Evolutionary conservation across 768 basidiomycete genomes (phyloP), one percentile per base, ranked within the genome.

Genomic region (Lactarius deliciosus): DNA sequence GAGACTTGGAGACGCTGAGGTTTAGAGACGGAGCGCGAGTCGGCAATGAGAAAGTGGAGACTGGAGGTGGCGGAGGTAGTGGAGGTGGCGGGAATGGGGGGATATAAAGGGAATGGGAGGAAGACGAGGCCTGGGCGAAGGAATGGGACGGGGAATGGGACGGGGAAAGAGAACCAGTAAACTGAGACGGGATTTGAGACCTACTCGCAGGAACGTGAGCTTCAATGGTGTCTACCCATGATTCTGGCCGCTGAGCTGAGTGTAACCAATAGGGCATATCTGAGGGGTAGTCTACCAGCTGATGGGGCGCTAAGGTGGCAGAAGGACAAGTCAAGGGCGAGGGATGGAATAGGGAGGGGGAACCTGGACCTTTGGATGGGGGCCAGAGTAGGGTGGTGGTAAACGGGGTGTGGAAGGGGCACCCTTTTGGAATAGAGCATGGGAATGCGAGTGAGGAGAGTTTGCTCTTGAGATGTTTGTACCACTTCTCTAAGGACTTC

Each of bases 311-410:
- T 9, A 38, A 22, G 1, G 40, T 34, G 43, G 30, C 25, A 28
- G 36, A 22, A 20, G 36, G 25, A 13, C 20, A 36, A 22, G 45
- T 13, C 22, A 28, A 8, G 25, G 22, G 54, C 15, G 54, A 18
- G 1, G 28, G 15, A 30, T 30, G 16, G 54, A 13, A 32, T 28
- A 4, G 28, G 2, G 30, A 30, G 20, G 47, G 16, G 9, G 6
- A 10, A n/a, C 16, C 11, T 43, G 65, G 30, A 28, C 10, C 45
- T 38, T 40, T 22, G 6, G 56, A 25, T 6, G 60, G 11, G n/a
- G 47, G 5, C 0, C n/a, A 20, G 45, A 30, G 47, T 66, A 66
- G 5, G 60, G 60, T 18, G 65, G 65, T 3, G 65, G 60, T 4
- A 28, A 56, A 22, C 13, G 8, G 45, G 65, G 60, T 3, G 55